Evolutionary conservation across 1,284 basidiomycete genomes (phyloP).

Genomic region (Chondrostereum purpureum): DNA sequence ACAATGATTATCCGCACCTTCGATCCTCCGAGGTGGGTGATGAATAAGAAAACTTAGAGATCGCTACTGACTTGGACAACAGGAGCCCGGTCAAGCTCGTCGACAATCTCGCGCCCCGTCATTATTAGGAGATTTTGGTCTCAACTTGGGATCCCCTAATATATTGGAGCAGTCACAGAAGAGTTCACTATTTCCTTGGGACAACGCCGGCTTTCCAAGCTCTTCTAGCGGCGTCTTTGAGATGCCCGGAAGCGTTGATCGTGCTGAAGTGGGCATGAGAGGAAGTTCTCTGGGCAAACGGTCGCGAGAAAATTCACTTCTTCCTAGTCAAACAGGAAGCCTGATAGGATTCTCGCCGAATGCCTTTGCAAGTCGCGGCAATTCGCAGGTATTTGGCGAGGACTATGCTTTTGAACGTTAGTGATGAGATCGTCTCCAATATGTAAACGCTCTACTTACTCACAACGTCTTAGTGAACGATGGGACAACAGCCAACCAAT

Average conservation of each 20-base stretch:
- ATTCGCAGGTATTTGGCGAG: constrained; percentile 41
- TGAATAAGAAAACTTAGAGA: too few relatives aligned
- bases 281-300: constrained; percentile 41
- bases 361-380: constrained; percentile 24
- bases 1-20: too few relatives aligned
- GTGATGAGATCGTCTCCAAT: constrained; percentile 13
- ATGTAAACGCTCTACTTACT: neutral
- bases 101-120: constrained; percentile 49
- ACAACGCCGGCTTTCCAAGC: constrained; percentile 57
- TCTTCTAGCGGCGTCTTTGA: constrained; percentile 43
- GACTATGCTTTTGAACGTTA: constrained; percentile 62
- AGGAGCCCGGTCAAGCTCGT: constrained; percentile 78
- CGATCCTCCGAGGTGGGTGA: constrained; percentile 76
- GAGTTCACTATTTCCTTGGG: constrained; percentile 75
- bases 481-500: constrained; percentile 17
- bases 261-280: constrained; percentile 44
- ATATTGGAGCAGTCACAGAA: constrained; percentile 47
- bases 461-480: constrained; percentile 17
- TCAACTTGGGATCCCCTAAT: constrained; percentile 33
- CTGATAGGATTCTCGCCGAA: constrained; percentile 43
- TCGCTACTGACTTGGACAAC: constrained; percentile 5
- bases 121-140: constrained; percentile 36
- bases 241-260: constrained; percentile 37
- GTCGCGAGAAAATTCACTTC: constrained; percentile 42
- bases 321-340: constrained; percentile 40